Conservation (phyloP, 2,329 filamentous ascomycete species). For the Fusarium heterosporum region DNA sequence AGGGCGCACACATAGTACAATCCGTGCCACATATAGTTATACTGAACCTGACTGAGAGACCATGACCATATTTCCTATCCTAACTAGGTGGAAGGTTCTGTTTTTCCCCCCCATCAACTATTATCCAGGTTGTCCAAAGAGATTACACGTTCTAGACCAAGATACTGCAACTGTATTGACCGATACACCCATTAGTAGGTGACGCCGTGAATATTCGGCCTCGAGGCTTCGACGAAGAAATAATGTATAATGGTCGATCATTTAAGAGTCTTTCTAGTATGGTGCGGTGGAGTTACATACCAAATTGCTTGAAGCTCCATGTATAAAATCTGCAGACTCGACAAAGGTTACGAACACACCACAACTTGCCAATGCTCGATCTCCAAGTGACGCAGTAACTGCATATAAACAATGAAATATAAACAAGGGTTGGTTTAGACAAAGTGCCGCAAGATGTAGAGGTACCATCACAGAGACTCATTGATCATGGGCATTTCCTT, state of each 20-base stretch:
- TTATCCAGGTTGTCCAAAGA: not conserved
- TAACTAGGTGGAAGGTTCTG: not conserved
- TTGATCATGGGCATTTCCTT: conserved; percentile 31
- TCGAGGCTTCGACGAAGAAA: not conserved
- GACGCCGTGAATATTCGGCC: not conserved
- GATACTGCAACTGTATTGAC: not conserved
- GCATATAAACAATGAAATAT: not conserved
- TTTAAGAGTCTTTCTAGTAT: not conserved
- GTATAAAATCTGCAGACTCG: not conserved
- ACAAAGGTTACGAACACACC: not conserved
- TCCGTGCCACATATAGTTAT: not conserved
- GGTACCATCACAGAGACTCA: not conserved
- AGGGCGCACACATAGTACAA: not conserved
- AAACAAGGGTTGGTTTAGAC: not conserved
- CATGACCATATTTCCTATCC: not conserved
- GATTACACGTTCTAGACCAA: not conserved
- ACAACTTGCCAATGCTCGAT: not conserved
- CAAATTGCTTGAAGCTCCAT: not conserved
- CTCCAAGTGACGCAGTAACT: not conserved
- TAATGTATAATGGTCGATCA: not conserved
- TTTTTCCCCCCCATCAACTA: no score
- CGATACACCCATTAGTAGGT: not conserved
- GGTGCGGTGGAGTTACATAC: not conserved
- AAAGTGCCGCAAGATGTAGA: not conserved
- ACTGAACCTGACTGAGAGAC: not conserved